phyloP scores from a whole-genome alignment of 192 early-diverging fungal genomes.

The Linnemannia exigua region DNA sequence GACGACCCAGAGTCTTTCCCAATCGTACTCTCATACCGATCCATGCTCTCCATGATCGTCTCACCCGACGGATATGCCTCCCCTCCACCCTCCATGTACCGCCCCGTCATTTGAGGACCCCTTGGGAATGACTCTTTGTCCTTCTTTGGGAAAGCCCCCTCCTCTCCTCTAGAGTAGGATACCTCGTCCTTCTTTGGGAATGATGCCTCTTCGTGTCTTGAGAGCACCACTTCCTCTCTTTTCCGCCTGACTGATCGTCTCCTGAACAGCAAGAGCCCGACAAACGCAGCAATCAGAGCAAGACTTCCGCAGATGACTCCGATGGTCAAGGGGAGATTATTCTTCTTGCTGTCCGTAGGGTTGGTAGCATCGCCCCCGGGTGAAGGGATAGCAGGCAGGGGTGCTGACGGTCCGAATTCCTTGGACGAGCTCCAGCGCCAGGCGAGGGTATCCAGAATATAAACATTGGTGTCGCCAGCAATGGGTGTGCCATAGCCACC shows the following conservation, averaged over 20 bases:
- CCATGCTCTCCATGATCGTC: constrained; percentile 30
- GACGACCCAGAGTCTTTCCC: constrained; percentile 30
- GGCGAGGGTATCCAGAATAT: constrained; percentile 68
- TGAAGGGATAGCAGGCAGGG: not conserved
- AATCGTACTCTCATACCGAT: constrained; percentile 5
- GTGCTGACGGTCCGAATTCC: constrained; percentile 25
- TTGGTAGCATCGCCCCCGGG: not conserved
- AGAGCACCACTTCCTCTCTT: not conserved
- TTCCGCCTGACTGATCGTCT: constrained; percentile 17
- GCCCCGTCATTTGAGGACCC: not conserved
- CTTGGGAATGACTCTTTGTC: not conserved
- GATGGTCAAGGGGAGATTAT: constrained; percentile 30
- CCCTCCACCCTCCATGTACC: constrained; percentile 10
- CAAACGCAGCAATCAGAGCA: constrained; percentile 55
- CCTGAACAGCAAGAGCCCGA: constrained; percentile 40
- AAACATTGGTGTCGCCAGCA: constrained; percentile 72
- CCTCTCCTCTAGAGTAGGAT: too few species aligned
- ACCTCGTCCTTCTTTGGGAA: too few species aligned
- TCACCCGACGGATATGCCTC: constrained; percentile 27
- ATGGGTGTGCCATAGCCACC: constrained; percentile 70
- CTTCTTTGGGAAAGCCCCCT: too few species aligned
- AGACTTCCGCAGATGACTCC: constrained; percentile 55
- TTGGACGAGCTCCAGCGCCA: constrained; percentile 76
- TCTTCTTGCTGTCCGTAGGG: not conserved
- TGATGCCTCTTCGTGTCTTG: too few species aligned